A percentile compares a stretch with the other conserved stretches of the same genome.
Conservation (phyloP, 2,329 filamentous ascomycete genomes). For the Penicillium olsonii region DNA sequence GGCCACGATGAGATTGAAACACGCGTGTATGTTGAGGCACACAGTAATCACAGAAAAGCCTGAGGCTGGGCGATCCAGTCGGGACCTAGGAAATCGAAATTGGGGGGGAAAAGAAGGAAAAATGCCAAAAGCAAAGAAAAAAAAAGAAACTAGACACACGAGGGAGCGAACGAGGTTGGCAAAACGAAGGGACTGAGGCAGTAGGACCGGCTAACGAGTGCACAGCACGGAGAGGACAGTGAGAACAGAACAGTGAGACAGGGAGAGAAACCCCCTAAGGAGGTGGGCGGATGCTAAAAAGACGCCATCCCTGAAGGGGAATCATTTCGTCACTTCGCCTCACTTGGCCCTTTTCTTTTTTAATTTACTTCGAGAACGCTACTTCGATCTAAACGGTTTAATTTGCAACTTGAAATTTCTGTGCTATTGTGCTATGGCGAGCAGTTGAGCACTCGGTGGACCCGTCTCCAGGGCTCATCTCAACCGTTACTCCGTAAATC, state of each 20-base stretch:
- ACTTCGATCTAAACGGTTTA: neutral
- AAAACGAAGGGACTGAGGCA: constrained; percentile 6
- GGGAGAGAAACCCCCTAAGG: constrained; percentile 11
- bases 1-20: neutral
- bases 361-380: constrained; percentile 1
- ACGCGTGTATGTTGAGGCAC: neutral
- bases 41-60: constrained; percentile 2
- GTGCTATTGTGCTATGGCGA: too few species aligned
- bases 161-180: constrained; percentile 6
- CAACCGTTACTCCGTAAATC: too few species aligned
- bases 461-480: too few species aligned
- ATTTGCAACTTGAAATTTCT: too few species aligned
- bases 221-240: constrained; percentile 21
- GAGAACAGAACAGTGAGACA: constrained; percentile 6
- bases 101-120: neutral
- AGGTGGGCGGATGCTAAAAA: constrained; percentile 3
- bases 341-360: neutral
- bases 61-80: constrained; percentile 9
- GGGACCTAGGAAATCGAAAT: neutral
- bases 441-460: too few species aligned
- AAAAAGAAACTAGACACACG: neutral
- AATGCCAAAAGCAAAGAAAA: neutral
- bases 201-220: constrained; percentile 16
- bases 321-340: constrained; percentile 8
- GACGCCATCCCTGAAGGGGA: constrained; percentile 13